A percentile compares a stretch with the other conserved stretches of the same genome.
Evolutionary conservation across 805 yeast species (phyloP).

Genomic region (Teunomyces atbi): DNA sequence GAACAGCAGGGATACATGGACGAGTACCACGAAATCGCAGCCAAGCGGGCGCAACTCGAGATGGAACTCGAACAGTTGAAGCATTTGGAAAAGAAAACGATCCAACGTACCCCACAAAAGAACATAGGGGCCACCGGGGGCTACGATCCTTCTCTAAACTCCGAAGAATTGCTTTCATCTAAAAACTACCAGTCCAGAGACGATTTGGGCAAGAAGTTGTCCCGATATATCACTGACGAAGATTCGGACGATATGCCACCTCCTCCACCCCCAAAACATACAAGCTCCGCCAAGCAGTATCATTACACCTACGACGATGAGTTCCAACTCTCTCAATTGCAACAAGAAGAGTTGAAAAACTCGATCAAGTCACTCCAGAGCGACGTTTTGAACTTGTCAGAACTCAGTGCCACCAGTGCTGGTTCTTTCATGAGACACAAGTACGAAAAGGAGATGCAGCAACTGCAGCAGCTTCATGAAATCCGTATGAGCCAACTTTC

Average conservation of each 20-base stretch:
- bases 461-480: slow-evolving; percentile 21
- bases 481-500: slow-evolving; percentile 20
- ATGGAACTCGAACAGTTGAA: slow-evolving; percentile 35
- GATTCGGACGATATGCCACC: slow-evolving; percentile 18
- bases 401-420: slow-evolving; percentile 85
- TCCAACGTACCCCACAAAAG: background rate
- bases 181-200: slow-evolving; percentile 31
- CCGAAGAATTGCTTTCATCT: slow-evolving; percentile 36
- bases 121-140: background rate
- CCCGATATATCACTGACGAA: slow-evolving; percentile 14
- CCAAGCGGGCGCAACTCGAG: slow-evolving; percentile 39
- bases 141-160: slow-evolving; percentile 22
- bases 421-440: slow-evolving; percentile 80
- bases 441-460: slow-evolving; percentile 38
- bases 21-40: slow-evolving; percentile 30
- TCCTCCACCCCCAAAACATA: slow-evolving; percentile 38
- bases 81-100: slow-evolving; percentile 22
- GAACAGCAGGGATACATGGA: slow-evolving; percentile 14
- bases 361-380: slow-evolving; percentile 44
- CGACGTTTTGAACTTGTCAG: slow-evolving; percentile 53
- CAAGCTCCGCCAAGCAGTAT: slow-evolving; percentile 12
- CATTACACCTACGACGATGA: slow-evolving; percentile 33
- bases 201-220: slow-evolving; percentile 33
- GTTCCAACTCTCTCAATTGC: slow-evolving; percentile 27
- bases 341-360: slow-evolving; percentile 38